Base-by-base conservation (phyloP, 306 rosid genomes). In the Quercus aquifolioides region DNA sequence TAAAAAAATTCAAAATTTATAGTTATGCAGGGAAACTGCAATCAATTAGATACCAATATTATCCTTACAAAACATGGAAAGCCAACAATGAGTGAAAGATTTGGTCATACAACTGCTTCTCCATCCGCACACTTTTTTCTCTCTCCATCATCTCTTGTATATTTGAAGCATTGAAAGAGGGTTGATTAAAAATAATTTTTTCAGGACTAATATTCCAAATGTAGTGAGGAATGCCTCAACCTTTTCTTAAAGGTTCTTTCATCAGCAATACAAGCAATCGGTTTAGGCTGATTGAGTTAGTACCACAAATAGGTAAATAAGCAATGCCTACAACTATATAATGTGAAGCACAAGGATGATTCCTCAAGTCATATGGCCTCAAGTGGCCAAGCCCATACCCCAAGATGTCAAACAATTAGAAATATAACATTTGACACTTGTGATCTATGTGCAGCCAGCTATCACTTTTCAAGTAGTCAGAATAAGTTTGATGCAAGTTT, bases 1-100 rank as follows among this genome's bases (percentile, higher is more conserved):
- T 55, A 23, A 77, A 73, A 55, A 60, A 56, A 31, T 43, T 62
- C 63, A 6, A 25, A 4, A 15, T 74, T 51, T 51, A 74, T 3
- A 46, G 64, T 28, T 49, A 77, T 75, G 74, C 30, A 65, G 55
- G 76, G 30, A 59, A 72, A 26, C 38, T 62, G 78, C 63, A 74
- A 67, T 71, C 68, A 78, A 71, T 43, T 57, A 71, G 26, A 51
- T 59, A 73, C 71, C 38, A 54, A 33, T 38, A 55, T 56, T 21
- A 55, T 58, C 71, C 33, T 25, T 23, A 21, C 1, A 49, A 46
- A 76, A 65, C 21, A 69, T 5, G 9, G 30, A 46, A 26, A 57
- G 5, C 14, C 31, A 71, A 26, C 49, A 25, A 15, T 2, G 20
- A 58, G 5, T 46, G 70, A 35, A 75, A 62, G 62, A 26, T 38